phyloP scores from a whole-genome alignment of 495 filamentous ascomycete genomes.

The Paragyromitra xinjiangensis region DNA sequence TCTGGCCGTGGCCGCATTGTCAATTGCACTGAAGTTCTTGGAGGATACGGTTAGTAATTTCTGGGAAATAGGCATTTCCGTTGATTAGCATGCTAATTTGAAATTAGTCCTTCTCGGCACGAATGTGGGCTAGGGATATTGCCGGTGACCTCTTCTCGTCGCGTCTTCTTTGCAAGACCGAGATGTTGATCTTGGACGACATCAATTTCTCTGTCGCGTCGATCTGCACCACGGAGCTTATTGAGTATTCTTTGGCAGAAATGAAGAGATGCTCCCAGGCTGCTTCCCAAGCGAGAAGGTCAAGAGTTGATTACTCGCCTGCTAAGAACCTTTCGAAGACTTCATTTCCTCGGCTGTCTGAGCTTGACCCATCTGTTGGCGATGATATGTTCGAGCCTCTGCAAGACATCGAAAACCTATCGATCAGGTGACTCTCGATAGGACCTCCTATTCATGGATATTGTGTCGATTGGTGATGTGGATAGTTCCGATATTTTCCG shows the following conservation, averaged over 20 bases:
- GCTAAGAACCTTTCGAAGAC: constrained; percentile 48
- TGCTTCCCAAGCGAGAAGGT: constrained; percentile 28
- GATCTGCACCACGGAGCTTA: constrained; percentile 51
- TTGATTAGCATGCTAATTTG: constrained; percentile 29
- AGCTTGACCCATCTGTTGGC: constrained; percentile 27
- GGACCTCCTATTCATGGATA: constrained; percentile 17
- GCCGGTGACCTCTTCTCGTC: constrained; percentile 49
- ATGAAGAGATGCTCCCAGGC: constrained; percentile 45
- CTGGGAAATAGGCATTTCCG: constrained; percentile 1
- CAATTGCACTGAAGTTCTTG: constrained; percentile 55
- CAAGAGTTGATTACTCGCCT: constrained; percentile 22
- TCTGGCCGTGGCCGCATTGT: constrained; percentile 53
- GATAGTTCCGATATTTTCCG: constrained; percentile 27
- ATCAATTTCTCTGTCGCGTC: constrained; percentile 54
- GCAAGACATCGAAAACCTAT: constrained; percentile 16
- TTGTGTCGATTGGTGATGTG: constrained; percentile 23
- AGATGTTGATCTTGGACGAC: constrained; percentile 52
- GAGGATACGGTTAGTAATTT: constrained; percentile 54
- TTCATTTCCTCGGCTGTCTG: constrained; percentile 41
- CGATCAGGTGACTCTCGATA: constrained; percentile 33
- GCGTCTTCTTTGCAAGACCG: constrained; percentile 48
- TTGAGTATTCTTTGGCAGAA: constrained; percentile 48
- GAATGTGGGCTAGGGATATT: constrained; percentile 54
- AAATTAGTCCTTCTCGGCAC: constrained; percentile 51
- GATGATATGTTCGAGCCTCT: constrained; percentile 41